A percentile compares a stretch with the other conserved stretches of the same genome.
Evolutionary conservation across 257 asterid species (phyloP).

Genomic region (Hygrophila difformis): DNA sequence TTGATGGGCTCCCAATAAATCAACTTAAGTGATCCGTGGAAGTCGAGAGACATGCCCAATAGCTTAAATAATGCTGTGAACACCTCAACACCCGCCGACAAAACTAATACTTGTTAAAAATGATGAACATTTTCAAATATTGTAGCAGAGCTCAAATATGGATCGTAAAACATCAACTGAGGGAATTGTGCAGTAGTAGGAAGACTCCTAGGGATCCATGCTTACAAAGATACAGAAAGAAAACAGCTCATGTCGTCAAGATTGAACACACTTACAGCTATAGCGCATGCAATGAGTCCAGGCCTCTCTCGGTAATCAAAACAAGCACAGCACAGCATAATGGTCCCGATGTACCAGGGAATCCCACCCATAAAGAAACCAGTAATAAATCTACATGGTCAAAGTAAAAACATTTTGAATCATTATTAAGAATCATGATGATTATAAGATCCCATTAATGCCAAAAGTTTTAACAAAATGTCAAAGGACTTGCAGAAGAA

Average conservation of each 20-base stretch:
- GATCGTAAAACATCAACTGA: no score
- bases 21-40: no score
- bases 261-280: slow-evolving; percentile 58
- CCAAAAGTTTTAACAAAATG: no score
- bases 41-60: no score
- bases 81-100: no score
- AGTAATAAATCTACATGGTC: slow-evolving; percentile 52
- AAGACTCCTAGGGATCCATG: neutral
- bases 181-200: no score
- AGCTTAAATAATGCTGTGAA: no score
- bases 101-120: no score
- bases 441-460: neutral
- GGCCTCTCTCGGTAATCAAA: slow-evolving; percentile 84
- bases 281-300: slow-evolving; percentile 73
- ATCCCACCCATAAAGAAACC: slow-evolving; percentile 77
- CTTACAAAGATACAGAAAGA: slow-evolving; percentile 1
- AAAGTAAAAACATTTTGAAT: neutral
- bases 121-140: no score
- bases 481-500: no score
- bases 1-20: no score
- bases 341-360: slow-evolving; percentile 89
- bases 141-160: no score
- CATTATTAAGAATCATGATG: neutral
- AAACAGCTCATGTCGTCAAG: neutral
- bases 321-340: slow-evolving; percentile 61